phyloP scores from a whole-genome alignment of 2,329 filamentous ascomycete species.

The Botrytis fabae region DNA sequence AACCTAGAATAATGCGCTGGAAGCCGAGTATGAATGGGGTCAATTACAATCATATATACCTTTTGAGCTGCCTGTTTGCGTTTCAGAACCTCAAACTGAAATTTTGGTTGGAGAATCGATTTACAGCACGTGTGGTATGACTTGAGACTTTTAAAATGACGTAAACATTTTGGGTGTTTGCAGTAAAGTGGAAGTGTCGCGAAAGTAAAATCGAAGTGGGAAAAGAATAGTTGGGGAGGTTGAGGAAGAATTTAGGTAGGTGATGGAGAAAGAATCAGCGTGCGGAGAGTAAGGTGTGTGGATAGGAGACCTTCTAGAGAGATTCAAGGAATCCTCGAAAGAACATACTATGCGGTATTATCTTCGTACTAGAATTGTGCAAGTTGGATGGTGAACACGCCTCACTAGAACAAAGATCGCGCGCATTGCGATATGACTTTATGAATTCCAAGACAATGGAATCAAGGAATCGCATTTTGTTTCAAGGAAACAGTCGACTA shows the following conservation, averaged over 20 bases:
- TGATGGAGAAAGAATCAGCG: background rate
- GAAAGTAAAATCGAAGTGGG: background rate
- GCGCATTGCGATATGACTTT: background rate
- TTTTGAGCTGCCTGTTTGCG: background rate
- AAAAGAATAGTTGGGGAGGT: background rate
- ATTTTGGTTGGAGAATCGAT: background rate
- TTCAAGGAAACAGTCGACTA: background rate
- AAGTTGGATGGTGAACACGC: background rate
- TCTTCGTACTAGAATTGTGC: background rate
- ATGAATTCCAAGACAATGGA: background rate
- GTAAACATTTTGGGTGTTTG: background rate
- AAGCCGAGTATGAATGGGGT: fast-evolving
- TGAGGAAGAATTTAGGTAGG: background rate
- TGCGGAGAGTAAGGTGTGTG: background rate
- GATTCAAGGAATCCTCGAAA: background rate
- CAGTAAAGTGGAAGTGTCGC: background rate
- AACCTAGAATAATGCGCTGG: background rate
- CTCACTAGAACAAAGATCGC: background rate
- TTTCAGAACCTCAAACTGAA: background rate
- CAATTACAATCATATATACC: background rate
- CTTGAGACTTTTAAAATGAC: background rate
- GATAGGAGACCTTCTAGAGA: background rate
- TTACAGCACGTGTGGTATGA: background rate
- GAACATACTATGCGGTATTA: background rate
- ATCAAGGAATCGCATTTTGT: background rate